Base-by-base conservation (phyloP, 2,329 filamentous ascomycete genomes). In the Fusarium sp. region DNA sequence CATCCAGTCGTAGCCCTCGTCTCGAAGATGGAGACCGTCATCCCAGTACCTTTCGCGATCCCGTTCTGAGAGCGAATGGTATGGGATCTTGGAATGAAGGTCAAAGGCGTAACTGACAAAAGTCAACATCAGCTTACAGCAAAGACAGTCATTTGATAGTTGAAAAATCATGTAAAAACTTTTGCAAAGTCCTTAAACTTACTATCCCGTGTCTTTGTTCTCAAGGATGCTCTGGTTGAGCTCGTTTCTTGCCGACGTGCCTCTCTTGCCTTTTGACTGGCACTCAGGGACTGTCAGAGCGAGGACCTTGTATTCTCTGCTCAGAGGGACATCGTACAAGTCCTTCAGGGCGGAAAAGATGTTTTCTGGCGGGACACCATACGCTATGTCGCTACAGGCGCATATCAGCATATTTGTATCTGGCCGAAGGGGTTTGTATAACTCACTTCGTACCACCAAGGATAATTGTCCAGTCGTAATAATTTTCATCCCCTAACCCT, bases 201-300 rank as follows among this genome's bases (percentile, higher is more conserved):
- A 92, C 90, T 85, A 90, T 70, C 87, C 84, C 6, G 83, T 80
- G 30, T 81, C 81, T 42, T 83, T 78, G 71, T 90, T 85, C 8
- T 76, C 78, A 71, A 86, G 82, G 62, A 92, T 92, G 38, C 82
- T 77, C 5, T 79, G 69, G 74, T 92, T 92, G 57, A 92, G 79
- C 28, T 80, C 75, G 30, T 84, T 79, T 11, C 88, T 82, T 39
- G 75, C 78, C 33, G 72, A 68, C 24, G 80, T 78, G 26, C 85
- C 61, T 28, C 72, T 72, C n/a, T 76, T 71, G 12, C 69, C 70
- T 28, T 73, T 75, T 30, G 74, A 60, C 12, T 79, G 77, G 31
- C 84, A 85, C 72, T 91, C 90, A 1, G 89, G 89, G 6, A 93
- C 84, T 0, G 90, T 92, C 54, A 92, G 82, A 9, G 90, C 89